phyloP scores from a whole-genome alignment of 2,329 filamentous ascomycete species.

The Aspergillus eucalypticola region DNA sequence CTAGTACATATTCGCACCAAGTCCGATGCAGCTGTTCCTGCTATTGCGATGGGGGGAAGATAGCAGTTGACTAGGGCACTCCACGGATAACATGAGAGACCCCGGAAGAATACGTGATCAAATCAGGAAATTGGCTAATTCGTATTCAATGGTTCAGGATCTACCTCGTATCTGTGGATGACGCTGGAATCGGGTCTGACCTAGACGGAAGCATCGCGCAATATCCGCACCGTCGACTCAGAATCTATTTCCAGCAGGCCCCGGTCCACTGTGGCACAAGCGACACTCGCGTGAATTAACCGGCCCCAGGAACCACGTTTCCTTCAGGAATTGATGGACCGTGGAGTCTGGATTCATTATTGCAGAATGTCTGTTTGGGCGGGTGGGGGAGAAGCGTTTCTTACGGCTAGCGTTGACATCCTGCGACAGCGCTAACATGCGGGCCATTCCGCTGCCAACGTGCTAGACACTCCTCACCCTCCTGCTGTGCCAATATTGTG shows the following conservation, averaged over 20 bases:
- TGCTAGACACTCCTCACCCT: not conserved
- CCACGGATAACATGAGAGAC: not conserved
- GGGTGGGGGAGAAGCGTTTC: not conserved
- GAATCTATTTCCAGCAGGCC: not conserved
- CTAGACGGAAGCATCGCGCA: not conserved
- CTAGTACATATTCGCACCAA: constrained; percentile 1
- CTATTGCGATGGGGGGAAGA: not conserved
- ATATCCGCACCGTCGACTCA: constrained; percentile 5
- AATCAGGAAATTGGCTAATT: constrained; percentile 2
- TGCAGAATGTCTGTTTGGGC: not conserved
- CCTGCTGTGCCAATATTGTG: not conserved
- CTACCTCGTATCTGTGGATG: constrained; percentile 7
- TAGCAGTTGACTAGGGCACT: not conserved
- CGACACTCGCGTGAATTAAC: not conserved
- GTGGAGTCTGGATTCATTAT: not conserved
- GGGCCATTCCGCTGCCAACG: constrained; percentile 4
- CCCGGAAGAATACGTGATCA: not conserved
- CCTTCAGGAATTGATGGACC: not conserved
- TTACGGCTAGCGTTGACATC: not conserved
- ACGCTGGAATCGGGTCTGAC: not conserved
- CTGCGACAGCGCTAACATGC: constrained; percentile 2
- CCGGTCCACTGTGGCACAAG: not conserved
- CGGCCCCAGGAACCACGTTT: constrained; percentile 7
- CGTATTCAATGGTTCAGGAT: constrained; percentile 1
- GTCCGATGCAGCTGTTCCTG: constrained; percentile 1